Conservation (phyloP, 805 yeast genomes). For the Lipomyces chichibuensis region DNA sequence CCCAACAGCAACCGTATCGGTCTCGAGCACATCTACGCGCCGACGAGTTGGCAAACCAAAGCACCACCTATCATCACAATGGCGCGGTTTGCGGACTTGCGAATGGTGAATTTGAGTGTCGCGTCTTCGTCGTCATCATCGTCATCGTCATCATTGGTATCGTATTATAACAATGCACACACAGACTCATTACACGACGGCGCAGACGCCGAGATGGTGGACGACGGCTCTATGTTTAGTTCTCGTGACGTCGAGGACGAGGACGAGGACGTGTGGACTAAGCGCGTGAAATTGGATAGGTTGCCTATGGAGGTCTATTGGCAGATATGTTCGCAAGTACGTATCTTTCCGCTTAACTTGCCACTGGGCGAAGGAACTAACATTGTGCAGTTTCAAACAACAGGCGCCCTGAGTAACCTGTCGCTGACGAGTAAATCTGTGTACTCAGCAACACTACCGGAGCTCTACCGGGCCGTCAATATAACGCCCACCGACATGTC, state of each 20-base stretch:
- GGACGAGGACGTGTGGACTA: background rate
- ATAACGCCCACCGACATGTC: constrained; percentile 9
- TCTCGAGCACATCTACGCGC: background rate
- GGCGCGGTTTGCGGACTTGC: background rate
- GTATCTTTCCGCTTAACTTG: constrained; percentile 5
- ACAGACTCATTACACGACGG: background rate
- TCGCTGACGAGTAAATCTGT: constrained; percentile 17
- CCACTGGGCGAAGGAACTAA: background rate
- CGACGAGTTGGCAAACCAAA: background rate
- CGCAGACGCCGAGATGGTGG: background rate
- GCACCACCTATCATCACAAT: background rate
- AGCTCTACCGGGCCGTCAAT: constrained; percentile 23
- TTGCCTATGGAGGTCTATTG: constrained; percentile 32
- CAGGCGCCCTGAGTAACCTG: constrained; percentile 14
- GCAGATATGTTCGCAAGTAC: constrained; percentile 27
- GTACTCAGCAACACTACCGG: constrained; percentile 24
- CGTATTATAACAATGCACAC: background rate
- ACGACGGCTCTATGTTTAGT: background rate
- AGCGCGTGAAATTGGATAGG: constrained; percentile 3
- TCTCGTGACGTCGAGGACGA: background rate
- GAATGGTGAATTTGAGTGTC: background rate
- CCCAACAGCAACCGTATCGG: background rate
- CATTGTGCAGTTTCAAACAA: background rate
- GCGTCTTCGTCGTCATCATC: background rate
- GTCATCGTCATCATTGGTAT: background rate